Evolutionary conservation across 1,139 yeast genomes (phyloP).

Genomic region (Sugiyamaella grinbergsii): DNA sequence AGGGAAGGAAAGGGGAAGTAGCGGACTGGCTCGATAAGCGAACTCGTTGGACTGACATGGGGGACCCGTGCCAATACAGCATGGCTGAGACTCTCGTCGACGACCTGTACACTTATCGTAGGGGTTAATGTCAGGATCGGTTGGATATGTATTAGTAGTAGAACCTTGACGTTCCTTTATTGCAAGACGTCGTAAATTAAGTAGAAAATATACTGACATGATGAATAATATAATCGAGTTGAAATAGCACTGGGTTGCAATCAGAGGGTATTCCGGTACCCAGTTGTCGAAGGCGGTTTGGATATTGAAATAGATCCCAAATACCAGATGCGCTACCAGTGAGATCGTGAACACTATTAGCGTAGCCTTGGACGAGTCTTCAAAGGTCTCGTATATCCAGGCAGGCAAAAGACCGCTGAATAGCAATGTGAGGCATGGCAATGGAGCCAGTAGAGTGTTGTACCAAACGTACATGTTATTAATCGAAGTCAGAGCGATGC

Average conservation of each 20-base stretch:
- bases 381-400: slow-evolving; percentile 2
- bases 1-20: neutral
- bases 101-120: no score
- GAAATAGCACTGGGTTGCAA: slow-evolving; percentile 8
- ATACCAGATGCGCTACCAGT: slow-evolving; percentile 10
- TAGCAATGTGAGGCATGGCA: slow-evolving; percentile 10
- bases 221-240: slow-evolving; percentile 1
- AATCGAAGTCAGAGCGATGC: slow-evolving; percentile 5
- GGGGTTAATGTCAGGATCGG: no score
- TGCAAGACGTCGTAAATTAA: neutral
- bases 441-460: slow-evolving; percentile 4
- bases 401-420: slow-evolving; percentile 8
- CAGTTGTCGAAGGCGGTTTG: slow-evolving; percentile 7
- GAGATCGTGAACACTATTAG: neutral
- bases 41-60: no score
- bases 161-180: neutral
- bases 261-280: slow-evolving; percentile 6
- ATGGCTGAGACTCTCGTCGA: no score
- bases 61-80: no score
- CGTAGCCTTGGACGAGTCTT: neutral
- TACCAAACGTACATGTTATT: slow-evolving; percentile 3
- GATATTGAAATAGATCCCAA: slow-evolving; percentile 12
- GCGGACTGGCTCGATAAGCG: no score
- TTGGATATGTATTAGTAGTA: neutral
- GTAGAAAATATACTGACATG: slow-evolving; percentile 1